These are phyloP conservation scores for Arabis hirsuta DNA, from an alignment of 345 rosid species.

Conservation along the genomic window DNA sequence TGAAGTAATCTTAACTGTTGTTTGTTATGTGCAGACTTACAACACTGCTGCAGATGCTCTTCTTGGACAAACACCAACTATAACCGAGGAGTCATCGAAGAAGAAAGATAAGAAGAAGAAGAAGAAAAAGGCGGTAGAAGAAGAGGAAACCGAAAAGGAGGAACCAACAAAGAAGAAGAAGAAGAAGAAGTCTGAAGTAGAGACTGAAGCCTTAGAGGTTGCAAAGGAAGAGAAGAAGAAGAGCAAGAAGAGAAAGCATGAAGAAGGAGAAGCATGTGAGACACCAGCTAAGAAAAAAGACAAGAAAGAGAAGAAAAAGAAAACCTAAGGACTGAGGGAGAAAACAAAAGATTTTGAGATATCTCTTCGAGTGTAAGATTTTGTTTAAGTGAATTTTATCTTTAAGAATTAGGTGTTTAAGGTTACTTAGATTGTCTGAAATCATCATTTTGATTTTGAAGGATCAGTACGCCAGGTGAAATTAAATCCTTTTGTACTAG, in stretches of 20 bases:
- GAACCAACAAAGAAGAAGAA: conserved; percentile 70
- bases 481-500: conserved; percentile 1
- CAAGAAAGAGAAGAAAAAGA: conserved; percentile 56
- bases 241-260: conserved; percentile 46
- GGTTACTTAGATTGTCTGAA: conserved; percentile 1
- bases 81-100: conserved; percentile 39
- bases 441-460: conserved; percentile 22
- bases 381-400: neutral
- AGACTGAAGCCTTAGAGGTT: conserved; percentile 27
- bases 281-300: conserved; percentile 46
- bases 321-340: conserved; percentile 43
- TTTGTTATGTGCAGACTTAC: conserved; percentile 57
- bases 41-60: conserved; percentile 77
- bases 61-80: conserved; percentile 51
- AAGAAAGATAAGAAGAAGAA: conserved; percentile 53
- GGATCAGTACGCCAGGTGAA: neutral
- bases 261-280: conserved; percentile 44
- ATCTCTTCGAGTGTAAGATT: too few relatives aligned
- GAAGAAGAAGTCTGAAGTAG: conserved; percentile 48
- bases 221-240: conserved; percentile 39
- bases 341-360: too few relatives aligned
- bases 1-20: conserved; percentile 3
- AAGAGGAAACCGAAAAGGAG: conserved; percentile 43
- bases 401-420: conserved; percentile 7
- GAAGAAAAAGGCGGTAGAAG: conserved; percentile 44